These are phyloP conservation scores for Vickermania ingenoplastis DNA, from an alignment of 208 protist genomes.

Conservation along the genomic window DNA sequence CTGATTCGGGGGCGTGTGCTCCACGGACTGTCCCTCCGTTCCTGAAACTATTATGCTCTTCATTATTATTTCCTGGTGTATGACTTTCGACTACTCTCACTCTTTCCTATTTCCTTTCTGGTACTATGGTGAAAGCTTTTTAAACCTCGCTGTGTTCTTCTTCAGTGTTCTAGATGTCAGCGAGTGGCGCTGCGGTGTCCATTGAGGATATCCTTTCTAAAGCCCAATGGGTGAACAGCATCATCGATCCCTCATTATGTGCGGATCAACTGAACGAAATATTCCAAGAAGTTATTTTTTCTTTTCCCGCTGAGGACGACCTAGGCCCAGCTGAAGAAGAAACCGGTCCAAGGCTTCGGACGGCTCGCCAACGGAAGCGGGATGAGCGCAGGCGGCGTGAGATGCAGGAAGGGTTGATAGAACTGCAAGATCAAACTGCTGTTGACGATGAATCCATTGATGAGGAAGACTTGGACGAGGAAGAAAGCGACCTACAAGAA, in stretches of 20 bases:
- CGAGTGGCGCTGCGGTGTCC: too few species aligned
- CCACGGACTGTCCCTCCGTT: too few species aligned
- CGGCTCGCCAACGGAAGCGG: conserved; percentile 43
- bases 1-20: too few species aligned
- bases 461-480: conserved; percentile 24
- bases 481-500: conserved; percentile 18
- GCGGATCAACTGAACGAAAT: conserved; percentile 55
- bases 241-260: conserved; percentile 56
- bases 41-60: too few species aligned
- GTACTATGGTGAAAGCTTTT: too few species aligned
- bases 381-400: conserved; percentile 31
- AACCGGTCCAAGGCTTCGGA: conserved; percentile 18
- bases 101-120: too few species aligned
- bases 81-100: too few species aligned
- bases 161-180: too few species aligned
- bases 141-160: too few species aligned
- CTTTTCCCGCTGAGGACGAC: conserved; percentile 17
- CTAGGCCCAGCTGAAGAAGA: too few species aligned
- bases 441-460: conserved; percentile 16
- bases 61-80: too few species aligned
- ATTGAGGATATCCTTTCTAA: conserved; percentile 55
- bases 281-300: conserved; percentile 66
- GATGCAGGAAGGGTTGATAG: conserved; percentile 20
- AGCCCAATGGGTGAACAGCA: conserved; percentile 41
- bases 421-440: conserved; percentile 6